phyloP scores from a whole-genome alignment of 331 rosid species.

The Pyracantha coccinea region DNA sequence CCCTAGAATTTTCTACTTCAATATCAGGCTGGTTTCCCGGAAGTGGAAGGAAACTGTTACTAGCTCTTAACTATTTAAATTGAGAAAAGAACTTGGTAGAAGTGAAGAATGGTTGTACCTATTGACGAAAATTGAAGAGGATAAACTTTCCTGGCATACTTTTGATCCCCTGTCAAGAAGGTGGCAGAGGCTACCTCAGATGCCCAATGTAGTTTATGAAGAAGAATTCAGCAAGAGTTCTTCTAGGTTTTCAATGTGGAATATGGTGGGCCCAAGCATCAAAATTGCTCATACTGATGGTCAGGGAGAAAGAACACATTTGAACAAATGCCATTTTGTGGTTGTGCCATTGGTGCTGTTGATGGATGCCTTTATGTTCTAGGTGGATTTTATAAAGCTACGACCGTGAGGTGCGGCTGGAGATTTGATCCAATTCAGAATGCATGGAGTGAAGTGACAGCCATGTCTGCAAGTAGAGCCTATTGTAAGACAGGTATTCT shows the following conservation, averaged over 20 bases:
- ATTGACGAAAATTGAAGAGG: conserved; percentile 63
- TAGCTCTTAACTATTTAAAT: conserved; percentile 48
- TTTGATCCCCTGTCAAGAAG: conserved; percentile 62
- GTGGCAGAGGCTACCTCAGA: conserved; percentile 83
- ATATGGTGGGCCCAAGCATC: conserved; percentile 60
- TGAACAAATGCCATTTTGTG: conserved; percentile 82
- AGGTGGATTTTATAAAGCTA: conserved; percentile 82
- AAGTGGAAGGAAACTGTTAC: conserved; percentile 62
- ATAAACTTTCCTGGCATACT: conserved; percentile 64
- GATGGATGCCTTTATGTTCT: conserved; percentile 83
- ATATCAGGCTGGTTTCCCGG: conserved; percentile 55
- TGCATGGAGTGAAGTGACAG: conserved; percentile 56
- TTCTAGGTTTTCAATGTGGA: conserved; percentile 63
- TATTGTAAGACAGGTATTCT: conserved; percentile 82
- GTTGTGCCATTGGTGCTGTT: conserved; percentile 78
- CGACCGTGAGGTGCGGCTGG: conserved; percentile 79
- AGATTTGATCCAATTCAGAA: conserved; percentile 59
- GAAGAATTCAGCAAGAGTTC: conserved; percentile 48
- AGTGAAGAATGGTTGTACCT: conserved; percentile 91
- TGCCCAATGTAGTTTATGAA: conserved; percentile 53
- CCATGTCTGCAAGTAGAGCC: conserved; percentile 84
- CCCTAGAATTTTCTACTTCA: conserved; percentile 61
- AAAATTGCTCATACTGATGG: conserved; percentile 73
- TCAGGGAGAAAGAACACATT: conserved; percentile 62
- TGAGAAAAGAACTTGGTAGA: conserved; percentile 70